phyloP scores from a whole-genome alignment of 1,284 basidiomycete genomes.

The Acaromyces ingoldii region DNA sequence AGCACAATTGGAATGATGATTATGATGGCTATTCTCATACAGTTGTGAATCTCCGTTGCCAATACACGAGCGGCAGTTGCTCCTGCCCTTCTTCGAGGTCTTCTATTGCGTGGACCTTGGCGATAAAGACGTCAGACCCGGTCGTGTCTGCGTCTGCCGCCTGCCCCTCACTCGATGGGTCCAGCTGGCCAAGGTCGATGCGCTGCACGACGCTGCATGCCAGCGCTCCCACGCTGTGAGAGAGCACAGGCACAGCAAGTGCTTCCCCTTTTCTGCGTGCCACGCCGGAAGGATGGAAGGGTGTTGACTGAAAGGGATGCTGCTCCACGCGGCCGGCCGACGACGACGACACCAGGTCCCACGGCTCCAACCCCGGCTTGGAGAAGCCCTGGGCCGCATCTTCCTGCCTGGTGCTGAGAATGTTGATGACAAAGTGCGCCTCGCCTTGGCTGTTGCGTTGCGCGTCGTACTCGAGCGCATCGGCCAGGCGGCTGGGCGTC shows the following conservation, averaged over 20 bases:
- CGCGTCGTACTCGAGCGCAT: constrained; percentile 5
- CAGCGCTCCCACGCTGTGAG: constrained; percentile 7
- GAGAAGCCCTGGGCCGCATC: constrained; percentile 8
- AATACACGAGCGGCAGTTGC: constrained; percentile 11
- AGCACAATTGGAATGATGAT: no score
- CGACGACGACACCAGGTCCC: neutral
- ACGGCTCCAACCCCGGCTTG: constrained; percentile 9
- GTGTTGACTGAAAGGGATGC: neutral
- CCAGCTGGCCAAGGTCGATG: constrained; percentile 3
- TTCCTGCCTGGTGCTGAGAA: constrained; percentile 10
- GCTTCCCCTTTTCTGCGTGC: neutral
- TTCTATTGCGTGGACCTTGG: constrained; percentile 12
- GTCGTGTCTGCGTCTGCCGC: neutral
- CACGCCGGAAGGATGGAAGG: constrained; percentile 2
- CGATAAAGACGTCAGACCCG: constrained; percentile 10
- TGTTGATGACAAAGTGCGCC: constrained; percentile 15
- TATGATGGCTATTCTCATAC: no score
- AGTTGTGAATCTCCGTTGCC: constrained; percentile 11
- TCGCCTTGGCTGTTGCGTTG: neutral
- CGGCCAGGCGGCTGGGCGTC: constrained; percentile 12
- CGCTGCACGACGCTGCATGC: constrained; percentile 9
- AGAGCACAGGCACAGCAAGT: constrained; percentile 5
- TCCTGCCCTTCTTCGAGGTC: neutral
- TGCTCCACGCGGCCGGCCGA: neutral
- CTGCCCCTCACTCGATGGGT: neutral